These are phyloP conservation scores for Sarocladium strictum DNA, from an alignment of 2,329 filamentous ascomycete genomes.

Conservation along the genomic window DNA sequence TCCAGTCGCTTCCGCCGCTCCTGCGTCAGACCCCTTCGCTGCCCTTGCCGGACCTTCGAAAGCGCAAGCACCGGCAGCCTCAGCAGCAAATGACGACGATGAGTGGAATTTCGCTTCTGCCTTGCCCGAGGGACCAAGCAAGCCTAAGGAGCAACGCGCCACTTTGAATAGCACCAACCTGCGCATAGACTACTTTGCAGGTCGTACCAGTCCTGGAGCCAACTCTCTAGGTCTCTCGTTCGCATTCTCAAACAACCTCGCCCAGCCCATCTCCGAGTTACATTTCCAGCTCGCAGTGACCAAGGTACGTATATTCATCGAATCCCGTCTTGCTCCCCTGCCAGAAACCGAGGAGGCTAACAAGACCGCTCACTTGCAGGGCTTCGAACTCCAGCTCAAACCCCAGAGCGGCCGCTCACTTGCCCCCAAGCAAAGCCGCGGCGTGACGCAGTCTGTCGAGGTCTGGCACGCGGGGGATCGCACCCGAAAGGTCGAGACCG, in stretches of 20 bases:
- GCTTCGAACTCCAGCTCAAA: constrained; percentile 72
- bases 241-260: constrained; percentile 76
- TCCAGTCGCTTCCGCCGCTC: constrained; percentile 34
- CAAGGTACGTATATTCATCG: constrained; percentile 56
- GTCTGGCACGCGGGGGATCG: constrained; percentile 67
- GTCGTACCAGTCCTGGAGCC: constrained; percentile 45
- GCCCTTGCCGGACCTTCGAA: constrained; percentile 32
- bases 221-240: constrained; percentile 65
- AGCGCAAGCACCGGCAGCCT: constrained; percentile 16
- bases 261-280: constrained; percentile 66
- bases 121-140: constrained; percentile 54
- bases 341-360: no score
- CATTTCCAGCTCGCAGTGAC: constrained; percentile 92
- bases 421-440: constrained; percentile 63
- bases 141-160: constrained; percentile 57
- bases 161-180: constrained; percentile 65
- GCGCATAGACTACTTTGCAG: constrained; percentile 67
- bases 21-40: constrained; percentile 46
- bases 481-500: constrained; percentile 62
- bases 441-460: constrained; percentile 76
- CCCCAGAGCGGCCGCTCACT: constrained; percentile 80
- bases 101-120: constrained; percentile 94
- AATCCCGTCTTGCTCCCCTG: no score
- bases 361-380: constrained; percentile 39
- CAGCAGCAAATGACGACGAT: constrained; percentile 60